A percentile compares a stretch with the other conserved stretches of the same genome.
Conservation (phyloP, 2,329 filamentous ascomycete genomes). For the Alternaria triticimaculans region DNA sequence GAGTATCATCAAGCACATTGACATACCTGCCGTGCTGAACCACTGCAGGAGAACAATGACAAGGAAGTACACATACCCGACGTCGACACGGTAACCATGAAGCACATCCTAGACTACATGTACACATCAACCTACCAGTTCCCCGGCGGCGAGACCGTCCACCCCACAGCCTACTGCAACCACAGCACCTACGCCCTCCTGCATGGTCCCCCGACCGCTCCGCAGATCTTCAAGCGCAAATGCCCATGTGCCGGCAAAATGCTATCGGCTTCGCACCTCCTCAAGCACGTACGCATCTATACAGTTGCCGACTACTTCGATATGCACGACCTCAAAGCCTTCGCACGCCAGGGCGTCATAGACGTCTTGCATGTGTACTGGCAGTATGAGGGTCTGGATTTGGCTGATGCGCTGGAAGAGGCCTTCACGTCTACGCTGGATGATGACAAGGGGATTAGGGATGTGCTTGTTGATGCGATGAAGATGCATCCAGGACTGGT, state of each 20-base stretch:
- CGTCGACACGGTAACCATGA: slow-evolving; percentile 1
- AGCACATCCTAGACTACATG: slow-evolving; percentile 13
- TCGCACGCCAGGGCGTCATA: not conserved
- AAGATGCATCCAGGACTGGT: slow-evolving; percentile 6
- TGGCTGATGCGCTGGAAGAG: slow-evolving; percentile 7
- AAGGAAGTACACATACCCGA: not conserved
- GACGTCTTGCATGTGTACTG: slow-evolving; percentile 16
- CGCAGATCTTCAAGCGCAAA: slow-evolving; percentile 6
- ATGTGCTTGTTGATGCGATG: slow-evolving; percentile 1
- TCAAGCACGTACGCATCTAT: slow-evolving; percentile 12
- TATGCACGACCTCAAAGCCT: slow-evolving; percentile 4
- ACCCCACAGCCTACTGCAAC: slow-evolving; percentile 1
- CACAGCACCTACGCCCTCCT: slow-evolving; percentile 2
- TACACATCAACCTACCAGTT: slow-evolving; percentile 8
- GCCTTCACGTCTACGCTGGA: slow-evolving; percentile 10
- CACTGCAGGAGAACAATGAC: not conserved
- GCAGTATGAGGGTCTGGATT: slow-evolving; percentile 2
- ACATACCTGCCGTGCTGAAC: not conserved
- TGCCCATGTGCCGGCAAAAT: slow-evolving; percentile 8
- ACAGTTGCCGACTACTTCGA: slow-evolving; percentile 11
- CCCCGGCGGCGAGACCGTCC: not conserved
- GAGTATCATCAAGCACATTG: not conserved
- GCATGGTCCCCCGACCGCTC: not conserved
- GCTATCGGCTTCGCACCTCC: slow-evolving; percentile 1
- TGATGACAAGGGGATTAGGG: slow-evolving; percentile 4